Base-by-base conservation (phyloP, 2,329 filamentous ascomycete genomes). In the Aschersonia sp. region DNA sequence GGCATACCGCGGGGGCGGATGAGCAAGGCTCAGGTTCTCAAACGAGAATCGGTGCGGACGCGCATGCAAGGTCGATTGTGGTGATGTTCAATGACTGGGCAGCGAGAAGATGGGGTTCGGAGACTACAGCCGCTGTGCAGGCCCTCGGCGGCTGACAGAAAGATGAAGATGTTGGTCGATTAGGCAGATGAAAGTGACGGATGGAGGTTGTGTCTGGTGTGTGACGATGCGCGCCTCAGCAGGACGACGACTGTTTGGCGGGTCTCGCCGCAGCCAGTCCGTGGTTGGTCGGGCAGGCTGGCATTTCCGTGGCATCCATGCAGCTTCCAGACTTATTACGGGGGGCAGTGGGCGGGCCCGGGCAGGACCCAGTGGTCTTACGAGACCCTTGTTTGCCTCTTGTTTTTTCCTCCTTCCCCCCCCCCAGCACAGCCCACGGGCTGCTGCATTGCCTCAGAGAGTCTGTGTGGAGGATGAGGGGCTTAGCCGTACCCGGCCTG, bases 1-100 rank as follows among this genome's bases (percentile, higher is more conserved):
- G 77, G 72, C 79, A 83, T 83, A 66, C 69, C 69, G 68, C 22
- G 22, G 22, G 22, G 22, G 66, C 62, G 62, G 63, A 62, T 62
- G 60, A 63, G 64, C 53, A 53, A 59, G 49, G 55, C 54, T 56
- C 56, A 55, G 49, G 54, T 55, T 59, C 56, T 60, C 56, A 54
- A 49, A 47, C 55, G 49, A 57, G 53, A 49, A 53, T 53, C 52
- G 48, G 49, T 39, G 50, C 43, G 56, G 57, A 55, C 53, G 55
- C 55, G 56, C 63, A 66, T 66, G 57, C 62, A 60, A 58, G 51
- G 54, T 58, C 45, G 51, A 53, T 49, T 50, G 42, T 48, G 41
- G 44, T 39, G 45, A 40, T 12, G 14, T n/a, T 30, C 29, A 35
- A 32, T 30, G 32, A 30, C 6, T n/a, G 35, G 6, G 43, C 22